Conservation (phyloP, 106 monocot genomes). For the Apostasia ramifera region DNA sequence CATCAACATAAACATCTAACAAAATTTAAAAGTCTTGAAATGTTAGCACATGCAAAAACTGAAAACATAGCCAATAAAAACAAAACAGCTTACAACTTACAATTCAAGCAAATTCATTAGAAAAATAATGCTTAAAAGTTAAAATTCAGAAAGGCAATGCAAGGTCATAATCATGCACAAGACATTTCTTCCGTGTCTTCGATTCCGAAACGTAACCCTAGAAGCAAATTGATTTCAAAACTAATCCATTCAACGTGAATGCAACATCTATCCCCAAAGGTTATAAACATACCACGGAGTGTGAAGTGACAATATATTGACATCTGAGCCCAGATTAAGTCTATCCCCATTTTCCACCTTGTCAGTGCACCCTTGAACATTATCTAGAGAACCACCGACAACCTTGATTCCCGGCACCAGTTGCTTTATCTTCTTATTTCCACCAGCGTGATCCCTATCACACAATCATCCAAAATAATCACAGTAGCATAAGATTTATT, state of each 20-base stretch:
- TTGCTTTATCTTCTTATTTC: constrained; percentile 74
- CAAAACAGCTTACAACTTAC: too few relatives aligned
- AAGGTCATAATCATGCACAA: too few relatives aligned
- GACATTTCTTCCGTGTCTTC: too few relatives aligned
- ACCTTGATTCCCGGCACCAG: constrained; percentile 77
- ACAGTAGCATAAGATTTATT: neutral
- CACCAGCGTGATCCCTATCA: constrained; percentile 93
- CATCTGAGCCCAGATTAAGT: constrained; percentile 49
- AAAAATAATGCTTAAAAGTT: too few relatives aligned
- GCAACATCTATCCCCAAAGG: neutral
- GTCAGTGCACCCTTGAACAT: constrained; percentile 77
- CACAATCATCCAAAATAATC: neutral
- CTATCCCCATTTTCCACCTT: constrained; percentile 72
- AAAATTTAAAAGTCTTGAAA: too few relatives aligned
- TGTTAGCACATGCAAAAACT: too few relatives aligned
- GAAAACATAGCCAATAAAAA: too few relatives aligned
- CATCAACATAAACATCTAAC: too few relatives aligned
- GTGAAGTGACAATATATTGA: constrained; percentile 66
- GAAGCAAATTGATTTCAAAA: neutral
- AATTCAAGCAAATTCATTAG: too few relatives aligned
- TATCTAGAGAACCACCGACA: constrained; percentile 73
- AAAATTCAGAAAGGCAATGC: too few relatives aligned
- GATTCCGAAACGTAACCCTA: too few relatives aligned
- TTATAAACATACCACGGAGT: constrained; percentile 67
- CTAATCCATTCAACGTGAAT: neutral